Evolutionary conservation across 2,329 filamentous ascomycete genomes (phyloP), one percentile per base, ranked within the genome.

Genomic region (Arthrinium puccinioides): DNA sequence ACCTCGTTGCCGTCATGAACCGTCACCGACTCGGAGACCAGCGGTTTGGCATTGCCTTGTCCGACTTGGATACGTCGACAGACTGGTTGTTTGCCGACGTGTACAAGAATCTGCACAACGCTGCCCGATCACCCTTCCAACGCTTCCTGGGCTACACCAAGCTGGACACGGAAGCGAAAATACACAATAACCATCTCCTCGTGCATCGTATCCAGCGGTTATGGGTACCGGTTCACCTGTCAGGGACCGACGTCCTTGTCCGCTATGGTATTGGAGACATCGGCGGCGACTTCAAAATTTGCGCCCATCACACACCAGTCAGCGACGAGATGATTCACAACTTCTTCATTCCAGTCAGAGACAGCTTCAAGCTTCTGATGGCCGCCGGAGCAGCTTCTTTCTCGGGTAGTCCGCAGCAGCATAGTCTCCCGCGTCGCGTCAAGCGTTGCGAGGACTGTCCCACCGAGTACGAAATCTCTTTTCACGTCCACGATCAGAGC

Each of bases 211-310:
- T 38, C 15, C 42, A 44, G 23, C 36, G 42, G 10, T 36, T 44
- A 5, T 44, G 42, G 42, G 29, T 44, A 15, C 42, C 42, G 8
- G 20, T 41, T 11, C 39, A 41, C 21, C 20, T 37, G 5, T 39
- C 40, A 16, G 42, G 42, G 2, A 34, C 39, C 9, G 42, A 44
- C 18, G 42, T 44, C n/a, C 29, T 44, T 13, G 16, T 44, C 26
- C 39, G 42, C 5, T 44, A 44, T 14, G 42, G 42, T 15, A 15
- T 37, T 13, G 42, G 42, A 9, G 24, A 41, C 19, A 23, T 42
- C 11, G 42, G 39, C 20, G 33, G 39, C 5, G 42, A 44, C 33
- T 38, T 41, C 31, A 41, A 36, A 28, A 44, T 44, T 20, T 44
- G 42, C 30, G 21, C 32, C 16, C 42, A 44, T 25, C 36, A 39